phyloP scores from a whole-genome alignment of 106 monocot species.

The Dendrobium chrysotoxum region DNA sequence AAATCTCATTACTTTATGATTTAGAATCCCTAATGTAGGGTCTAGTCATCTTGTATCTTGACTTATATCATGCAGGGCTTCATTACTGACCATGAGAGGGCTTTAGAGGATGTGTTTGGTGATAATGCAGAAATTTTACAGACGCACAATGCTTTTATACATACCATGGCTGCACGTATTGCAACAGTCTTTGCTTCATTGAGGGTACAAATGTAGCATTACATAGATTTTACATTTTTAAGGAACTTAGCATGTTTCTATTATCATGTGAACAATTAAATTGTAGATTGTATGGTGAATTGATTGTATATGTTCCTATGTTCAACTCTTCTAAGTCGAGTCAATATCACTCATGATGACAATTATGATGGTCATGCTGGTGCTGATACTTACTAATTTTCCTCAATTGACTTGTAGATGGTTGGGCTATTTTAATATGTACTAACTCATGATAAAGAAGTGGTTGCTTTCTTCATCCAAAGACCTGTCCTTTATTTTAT shows the following conservation, averaged over 20 bases:
- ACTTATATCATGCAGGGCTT: slow-evolving; percentile 46
- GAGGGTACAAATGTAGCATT: slow-evolving; percentile 31
- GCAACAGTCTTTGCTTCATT: slow-evolving; percentile 87
- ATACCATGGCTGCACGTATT: slow-evolving; percentile 73
- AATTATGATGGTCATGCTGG: background rate
- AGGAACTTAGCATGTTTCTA: background rate
- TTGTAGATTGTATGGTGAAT: background rate
- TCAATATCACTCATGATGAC: background rate
- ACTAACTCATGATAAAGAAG: background rate
- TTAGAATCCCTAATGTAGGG: background rate
- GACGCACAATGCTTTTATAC: slow-evolving; percentile 59
- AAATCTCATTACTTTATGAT: background rate
- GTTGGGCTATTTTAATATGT: background rate
- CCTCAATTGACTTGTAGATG: background rate
- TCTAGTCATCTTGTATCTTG: background rate
- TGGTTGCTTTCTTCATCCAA: background rate
- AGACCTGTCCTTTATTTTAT: background rate
- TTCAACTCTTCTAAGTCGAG: background rate
- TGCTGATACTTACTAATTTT: background rate
- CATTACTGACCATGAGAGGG: slow-evolving; percentile 79
- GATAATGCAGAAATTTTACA: slow-evolving; percentile 68
- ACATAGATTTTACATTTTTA: background rate
- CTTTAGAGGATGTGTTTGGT: slow-evolving; percentile 81
- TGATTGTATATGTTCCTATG: background rate
- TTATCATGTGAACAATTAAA: background rate